These are phyloP conservation scores for Claviceps humidiphila DNA, from an alignment of 2,329 filamentous ascomycete genomes.

Conservation along the genomic window DNA sequence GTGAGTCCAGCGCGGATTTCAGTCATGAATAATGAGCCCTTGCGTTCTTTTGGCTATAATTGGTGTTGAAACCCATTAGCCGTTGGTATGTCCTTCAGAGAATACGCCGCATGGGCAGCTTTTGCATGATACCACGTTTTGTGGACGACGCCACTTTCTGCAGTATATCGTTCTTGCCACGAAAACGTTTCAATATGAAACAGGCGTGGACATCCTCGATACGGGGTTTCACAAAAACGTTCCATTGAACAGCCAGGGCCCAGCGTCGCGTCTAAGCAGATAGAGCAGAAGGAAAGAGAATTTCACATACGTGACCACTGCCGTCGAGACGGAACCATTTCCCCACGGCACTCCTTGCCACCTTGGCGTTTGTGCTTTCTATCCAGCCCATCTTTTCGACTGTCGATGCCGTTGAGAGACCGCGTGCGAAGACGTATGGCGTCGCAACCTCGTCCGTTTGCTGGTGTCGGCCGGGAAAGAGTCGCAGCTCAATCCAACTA, in stretches of 20 bases:
- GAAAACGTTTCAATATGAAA: neutral
- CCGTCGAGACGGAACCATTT: constrained; percentile 70
- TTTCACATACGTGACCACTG: constrained; percentile 60
- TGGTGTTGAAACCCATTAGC: neutral
- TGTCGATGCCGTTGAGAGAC: neutral
- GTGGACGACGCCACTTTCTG: neutral
- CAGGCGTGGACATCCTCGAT: neutral
- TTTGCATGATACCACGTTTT: neutral
- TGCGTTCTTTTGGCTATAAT: constrained; percentile 52
- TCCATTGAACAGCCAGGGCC: neutral
- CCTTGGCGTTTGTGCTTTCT: constrained; percentile 36
- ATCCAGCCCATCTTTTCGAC: constrained; percentile 31
- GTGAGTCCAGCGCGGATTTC: constrained; percentile 74
- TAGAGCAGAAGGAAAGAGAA: neutral
- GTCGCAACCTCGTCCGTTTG: neutral
- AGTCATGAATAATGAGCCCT: constrained; percentile 66
- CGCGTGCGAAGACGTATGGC: neutral
- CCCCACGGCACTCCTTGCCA: constrained; percentile 54
- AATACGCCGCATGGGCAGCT: neutral
- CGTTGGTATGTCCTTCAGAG: neutral
- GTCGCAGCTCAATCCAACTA: neutral
- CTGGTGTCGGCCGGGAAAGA: neutral
- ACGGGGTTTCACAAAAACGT: neutral
- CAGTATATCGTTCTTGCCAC: neutral
- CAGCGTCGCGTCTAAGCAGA: neutral